Percentiles rank a stretch among this genome's conserved stretches.
phyloP scores from a whole-genome alignment of 371 early-diverging fungal species.

The Mycotypha africana region DNA sequence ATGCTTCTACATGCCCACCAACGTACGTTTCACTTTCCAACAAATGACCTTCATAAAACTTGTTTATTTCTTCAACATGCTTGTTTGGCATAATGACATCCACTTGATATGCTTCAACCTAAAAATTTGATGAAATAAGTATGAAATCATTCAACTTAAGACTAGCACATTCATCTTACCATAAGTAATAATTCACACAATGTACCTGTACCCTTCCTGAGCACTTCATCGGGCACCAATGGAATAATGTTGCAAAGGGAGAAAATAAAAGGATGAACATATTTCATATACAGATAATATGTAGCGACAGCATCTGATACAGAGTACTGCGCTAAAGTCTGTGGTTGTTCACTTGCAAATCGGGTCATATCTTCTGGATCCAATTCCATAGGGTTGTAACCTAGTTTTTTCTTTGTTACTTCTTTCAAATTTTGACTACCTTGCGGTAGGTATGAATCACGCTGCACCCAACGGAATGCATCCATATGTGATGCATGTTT shows the following conservation, averaged over 20 bases:
- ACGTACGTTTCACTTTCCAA: constrained; percentile 97
- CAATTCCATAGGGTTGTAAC: constrained; percentile 98
- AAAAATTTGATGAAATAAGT: not conserved
- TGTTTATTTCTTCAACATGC: constrained; percentile 69
- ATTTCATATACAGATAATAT: constrained; percentile 99
- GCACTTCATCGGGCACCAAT: constrained; percentile 93
- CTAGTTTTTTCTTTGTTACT: constrained; percentile 95
- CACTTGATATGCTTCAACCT: constrained; percentile 90
- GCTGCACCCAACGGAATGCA: constrained; percentile 98
- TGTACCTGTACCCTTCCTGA: constrained; percentile 97
- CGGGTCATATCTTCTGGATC: constrained; percentile 99
- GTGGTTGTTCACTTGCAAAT: constrained; percentile 93
- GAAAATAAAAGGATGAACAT: constrained; percentile 99
- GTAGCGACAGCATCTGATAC: constrained; percentile 99
- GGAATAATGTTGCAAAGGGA: constrained; percentile 99
- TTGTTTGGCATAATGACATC: constrained; percentile 97
- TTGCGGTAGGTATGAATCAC: constrained; percentile 98
- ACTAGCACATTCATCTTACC: constrained; percentile 47
- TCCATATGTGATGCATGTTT: constrained; percentile 97
- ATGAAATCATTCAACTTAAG: not conserved
- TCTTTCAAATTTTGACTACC: constrained; percentile 98
- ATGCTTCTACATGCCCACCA: constrained; percentile 99
- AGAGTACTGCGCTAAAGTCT: constrained; percentile 97
- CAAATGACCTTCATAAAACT: constrained; percentile 88
- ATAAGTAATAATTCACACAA: constrained; percentile 98